Evolutionary conservation across 306 rosid genomes (phyloP).

Genomic region (Casuarina glauca): DNA sequence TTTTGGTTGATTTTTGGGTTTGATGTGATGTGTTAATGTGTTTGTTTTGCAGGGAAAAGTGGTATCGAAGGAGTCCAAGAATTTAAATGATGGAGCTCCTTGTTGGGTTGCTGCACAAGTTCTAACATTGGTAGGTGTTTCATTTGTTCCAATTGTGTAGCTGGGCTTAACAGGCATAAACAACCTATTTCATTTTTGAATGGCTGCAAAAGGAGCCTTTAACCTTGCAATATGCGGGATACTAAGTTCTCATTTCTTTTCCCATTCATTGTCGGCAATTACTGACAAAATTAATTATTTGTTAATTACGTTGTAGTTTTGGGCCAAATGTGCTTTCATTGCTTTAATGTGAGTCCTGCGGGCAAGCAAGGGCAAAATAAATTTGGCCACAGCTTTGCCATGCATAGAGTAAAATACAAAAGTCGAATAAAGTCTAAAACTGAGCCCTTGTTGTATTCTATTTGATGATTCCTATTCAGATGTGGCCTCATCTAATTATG

Average conservation of each 20-base stretch:
- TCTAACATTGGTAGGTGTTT: conserved; percentile 62
- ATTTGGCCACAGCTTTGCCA: too few relatives aligned
- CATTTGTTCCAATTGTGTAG: conserved; percentile 15
- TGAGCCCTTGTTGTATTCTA: background rate
- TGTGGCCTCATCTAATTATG: background rate
- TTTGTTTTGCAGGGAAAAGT: conserved; percentile 28
- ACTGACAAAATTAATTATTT: background rate
- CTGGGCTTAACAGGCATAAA: conserved; percentile 8
- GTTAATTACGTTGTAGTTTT: too few relatives aligned
- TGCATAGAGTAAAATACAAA: background rate
- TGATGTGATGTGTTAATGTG: conserved; percentile 12
- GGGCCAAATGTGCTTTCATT: too few relatives aligned
- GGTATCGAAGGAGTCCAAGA: conserved; percentile 32
- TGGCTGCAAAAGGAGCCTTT: background rate
- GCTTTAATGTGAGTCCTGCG: background rate
- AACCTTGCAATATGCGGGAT: background rate
- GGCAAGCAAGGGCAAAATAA: background rate
- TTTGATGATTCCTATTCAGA: background rate
- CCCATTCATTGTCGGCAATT: conserved; percentile 19
- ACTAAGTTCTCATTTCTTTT: conserved; percentile 17
- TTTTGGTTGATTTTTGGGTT: background rate
- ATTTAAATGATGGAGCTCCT: conserved; percentile 43
- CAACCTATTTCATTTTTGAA: background rate
- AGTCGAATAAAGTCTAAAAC: background rate
- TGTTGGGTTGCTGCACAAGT: conserved; percentile 63